These are phyloP conservation scores for Carex kokanica DNA, from an alignment of 176 grass and related monocot species.

Conservation along the genomic window DNA sequence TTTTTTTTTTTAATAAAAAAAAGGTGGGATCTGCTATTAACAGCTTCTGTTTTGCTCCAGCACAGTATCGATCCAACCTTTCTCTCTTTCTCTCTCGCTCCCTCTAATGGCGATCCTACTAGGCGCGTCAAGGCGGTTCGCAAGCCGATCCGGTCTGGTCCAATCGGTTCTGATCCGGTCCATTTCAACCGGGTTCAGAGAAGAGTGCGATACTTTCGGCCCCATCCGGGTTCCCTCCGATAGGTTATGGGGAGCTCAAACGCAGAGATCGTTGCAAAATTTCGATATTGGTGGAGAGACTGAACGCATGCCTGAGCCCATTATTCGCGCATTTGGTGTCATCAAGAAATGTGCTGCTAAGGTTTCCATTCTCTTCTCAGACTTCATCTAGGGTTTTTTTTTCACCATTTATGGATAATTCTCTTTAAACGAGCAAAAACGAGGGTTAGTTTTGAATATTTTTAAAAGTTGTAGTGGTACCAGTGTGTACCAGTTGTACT, in stretches of 20 bases:
- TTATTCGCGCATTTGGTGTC: conserved; percentile 90
- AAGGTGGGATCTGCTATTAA: no score
- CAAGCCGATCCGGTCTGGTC: conserved; percentile 19
- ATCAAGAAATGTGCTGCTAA: conserved; percentile 96
- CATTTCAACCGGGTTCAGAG: conserved; percentile 68
- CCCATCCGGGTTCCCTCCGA: conserved; percentile 78
- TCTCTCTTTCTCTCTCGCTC: no score
- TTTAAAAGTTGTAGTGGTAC: no score
- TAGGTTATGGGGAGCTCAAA: conserved; percentile 98
- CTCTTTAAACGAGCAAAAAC: no score
- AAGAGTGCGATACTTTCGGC: conserved; percentile 91
- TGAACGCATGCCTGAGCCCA: conserved; percentile 87
- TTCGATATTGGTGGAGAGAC: conserved; percentile 83
- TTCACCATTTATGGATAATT: no score
- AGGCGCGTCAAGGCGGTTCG: neutral
- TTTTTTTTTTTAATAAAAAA: no score
- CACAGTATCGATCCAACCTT: no score
- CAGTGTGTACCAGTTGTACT: no score
- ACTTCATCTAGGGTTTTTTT: neutral
- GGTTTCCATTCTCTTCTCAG: conserved; percentile 25
- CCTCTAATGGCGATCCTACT: conserved; percentile 12
- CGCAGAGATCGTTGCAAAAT: conserved; percentile 94
- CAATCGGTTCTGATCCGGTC: conserved; percentile 45
- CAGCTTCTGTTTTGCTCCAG: no score
- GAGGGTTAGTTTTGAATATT: no score